Evolutionary conservation across 1,284 basidiomycete genomes (phyloP), one percentile per base, ranked within the genome.

Genomic region (Retiboletus flavoniger): DNA sequence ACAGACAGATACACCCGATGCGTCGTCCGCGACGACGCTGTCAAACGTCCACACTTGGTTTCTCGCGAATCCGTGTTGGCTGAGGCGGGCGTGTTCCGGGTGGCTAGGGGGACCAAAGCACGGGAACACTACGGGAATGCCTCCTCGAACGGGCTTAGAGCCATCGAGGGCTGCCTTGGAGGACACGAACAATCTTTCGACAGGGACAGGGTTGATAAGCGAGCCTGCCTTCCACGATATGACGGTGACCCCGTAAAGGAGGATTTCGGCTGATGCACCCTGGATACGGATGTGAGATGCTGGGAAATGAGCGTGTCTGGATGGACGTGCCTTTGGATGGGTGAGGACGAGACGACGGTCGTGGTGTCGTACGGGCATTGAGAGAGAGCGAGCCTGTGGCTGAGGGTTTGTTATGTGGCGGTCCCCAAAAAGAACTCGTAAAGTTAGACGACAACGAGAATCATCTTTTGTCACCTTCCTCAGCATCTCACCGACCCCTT

Each of bases 41-140:
- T 84, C 83, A 64, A 84, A 86, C 21, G 72, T 74, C 93, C 93
- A 96, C 14, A 65, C 69, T 32, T 81, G 78, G 59, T 76, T 91
- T 46, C 93, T 79, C 16, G 89, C 93, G 66, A 94, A 95, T 0
- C 93, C 93, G 69, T 95, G 93, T 66, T 94, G 91, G 7, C 75
- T 54, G 7, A 96, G 78, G 39, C 82, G 82, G n/a, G 72, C 67
- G 68, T 95, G 91, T 40, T 90, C 85, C 1, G 80, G 79, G 62
- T 85, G 86, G 7, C 74, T 77, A 2, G 93, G 91, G 2, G 88
- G 75, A 3, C 93, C 93, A 65, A 95, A 95, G 72, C 87, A 89
- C 29, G 93, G 93, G 71, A 92, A 93, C 32, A 91, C 86, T 42
- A 93, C 74, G 5, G 90, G 91, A 24, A 93, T 91, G 2, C 91